Evolutionary conservation across 345 rosid genomes (phyloP).

Genomic region (Eucalyptus polyanthemos): DNA sequence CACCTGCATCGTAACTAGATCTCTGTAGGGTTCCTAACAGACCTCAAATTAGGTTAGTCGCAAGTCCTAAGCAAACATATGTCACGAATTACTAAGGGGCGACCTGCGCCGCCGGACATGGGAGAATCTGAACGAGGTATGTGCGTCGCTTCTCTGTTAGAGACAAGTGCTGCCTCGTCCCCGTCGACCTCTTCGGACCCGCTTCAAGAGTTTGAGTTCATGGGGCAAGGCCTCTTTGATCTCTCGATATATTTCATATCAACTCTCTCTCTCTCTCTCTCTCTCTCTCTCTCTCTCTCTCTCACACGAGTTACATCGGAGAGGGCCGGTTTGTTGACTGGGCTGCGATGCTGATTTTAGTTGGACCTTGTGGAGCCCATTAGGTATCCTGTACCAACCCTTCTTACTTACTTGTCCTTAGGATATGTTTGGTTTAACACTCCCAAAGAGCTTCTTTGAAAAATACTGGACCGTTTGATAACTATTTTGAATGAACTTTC

Average conservation of each 20-base stretch:
- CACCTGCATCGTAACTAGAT: neutral
- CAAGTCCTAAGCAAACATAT: neutral
- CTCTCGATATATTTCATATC: neutral
- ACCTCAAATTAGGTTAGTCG: neutral
- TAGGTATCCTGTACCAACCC: neutral
- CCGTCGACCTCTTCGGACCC: neutral
- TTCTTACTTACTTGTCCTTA: neutral
- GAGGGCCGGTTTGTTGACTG: neutral
- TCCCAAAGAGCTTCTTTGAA: accelerated
- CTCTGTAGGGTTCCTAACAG: neutral
- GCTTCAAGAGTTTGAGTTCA: neutral
- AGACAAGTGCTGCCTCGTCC: neutral
- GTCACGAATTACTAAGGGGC: neutral
- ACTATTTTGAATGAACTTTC: accelerated
- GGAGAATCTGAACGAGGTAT: neutral
- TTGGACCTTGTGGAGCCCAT: neutral
- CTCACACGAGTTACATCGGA: neutral
- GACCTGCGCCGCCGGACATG: neutral
- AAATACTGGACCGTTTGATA: accelerated
- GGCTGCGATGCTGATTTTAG: neutral
- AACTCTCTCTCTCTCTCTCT: neutral
- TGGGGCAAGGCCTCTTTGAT: neutral
- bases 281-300: neutral
- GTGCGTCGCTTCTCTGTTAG: neutral
- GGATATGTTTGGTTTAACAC: accelerated